Evolutionary conservation across 2,329 filamentous ascomycete genomes (phyloP).

Genomic region (Ascochyta lentis): DNA sequence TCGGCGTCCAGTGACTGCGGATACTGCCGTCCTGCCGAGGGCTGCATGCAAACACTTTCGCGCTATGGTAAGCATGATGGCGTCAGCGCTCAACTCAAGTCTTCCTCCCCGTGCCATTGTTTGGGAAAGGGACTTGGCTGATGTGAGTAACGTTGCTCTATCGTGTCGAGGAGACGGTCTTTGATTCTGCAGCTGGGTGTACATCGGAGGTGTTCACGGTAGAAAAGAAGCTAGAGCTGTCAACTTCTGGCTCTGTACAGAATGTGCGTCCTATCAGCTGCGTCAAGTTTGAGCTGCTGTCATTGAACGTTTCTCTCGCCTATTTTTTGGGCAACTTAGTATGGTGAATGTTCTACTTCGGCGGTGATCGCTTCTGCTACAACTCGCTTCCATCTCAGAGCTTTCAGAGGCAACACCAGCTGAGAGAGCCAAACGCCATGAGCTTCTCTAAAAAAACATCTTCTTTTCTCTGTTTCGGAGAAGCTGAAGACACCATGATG

Average conservation of each 20-base stretch:
- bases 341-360: neutral
- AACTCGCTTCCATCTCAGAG: neutral
- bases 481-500: conserved; percentile 5
- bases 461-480: neutral
- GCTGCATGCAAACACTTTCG: conserved; percentile 1
- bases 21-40: neutral
- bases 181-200: neutral
- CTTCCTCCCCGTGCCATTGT: neutral
- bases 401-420: no score
- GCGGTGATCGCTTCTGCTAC: neutral
- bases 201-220: neutral
- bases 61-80: neutral
- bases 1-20: conserved; percentile 2
- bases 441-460: neutral
- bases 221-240: neutral
- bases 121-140: neutral
- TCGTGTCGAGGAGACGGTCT: neutral
- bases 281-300: neutral
- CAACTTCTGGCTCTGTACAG: neutral
- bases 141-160: neutral
- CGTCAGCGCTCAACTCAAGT: neutral
- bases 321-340: neutral
- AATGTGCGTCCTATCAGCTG: neutral
- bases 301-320: neutral
- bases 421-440: no score